These are phyloP conservation scores for Pichia manshurica DNA, from an alignment of 805 yeast genomes.

Conservation along the genomic window DNA sequence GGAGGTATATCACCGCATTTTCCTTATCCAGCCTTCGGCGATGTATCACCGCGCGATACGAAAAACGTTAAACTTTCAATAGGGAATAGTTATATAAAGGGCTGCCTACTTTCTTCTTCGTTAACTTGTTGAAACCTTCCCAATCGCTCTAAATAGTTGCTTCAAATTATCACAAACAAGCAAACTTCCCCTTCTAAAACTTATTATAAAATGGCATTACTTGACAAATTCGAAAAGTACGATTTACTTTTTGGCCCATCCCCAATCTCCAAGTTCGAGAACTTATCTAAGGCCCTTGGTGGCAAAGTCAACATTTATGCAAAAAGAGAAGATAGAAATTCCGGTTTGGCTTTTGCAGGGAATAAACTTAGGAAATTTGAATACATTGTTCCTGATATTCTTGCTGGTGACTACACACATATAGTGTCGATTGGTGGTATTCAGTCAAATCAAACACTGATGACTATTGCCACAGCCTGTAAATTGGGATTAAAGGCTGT, in stretches of 20 bases:
- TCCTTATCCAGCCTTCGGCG: background rate
- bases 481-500: conserved; percentile 32
- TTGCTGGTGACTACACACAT: conserved; percentile 32
- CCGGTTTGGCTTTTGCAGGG: conserved; percentile 34
- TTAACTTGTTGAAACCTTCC: too few species aligned
- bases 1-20: background rate
- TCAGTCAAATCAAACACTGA: conserved; percentile 33
- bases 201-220: conserved; percentile 14
- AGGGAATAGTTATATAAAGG: background rate
- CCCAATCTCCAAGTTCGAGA: conserved; percentile 29
- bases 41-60: conserved; percentile 1
- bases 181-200: background rate
- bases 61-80: background rate
- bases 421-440: conserved; percentile 33
- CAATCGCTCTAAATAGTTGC: background rate
- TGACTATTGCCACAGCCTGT: conserved; percentile 34
- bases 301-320: conserved; percentile 31
- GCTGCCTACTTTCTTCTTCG: background rate
- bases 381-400: conserved; percentile 31
- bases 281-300: conserved; percentile 27
- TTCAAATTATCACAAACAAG: background rate
- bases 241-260: conserved; percentile 32
- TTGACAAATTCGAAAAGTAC: conserved; percentile 24
- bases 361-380: conserved; percentile 32
- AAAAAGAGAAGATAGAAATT: conserved; percentile 32